Evolutionary conservation across 768 basidiomycete genomes (phyloP).

Genomic region (Cubamyces sp.): DNA sequence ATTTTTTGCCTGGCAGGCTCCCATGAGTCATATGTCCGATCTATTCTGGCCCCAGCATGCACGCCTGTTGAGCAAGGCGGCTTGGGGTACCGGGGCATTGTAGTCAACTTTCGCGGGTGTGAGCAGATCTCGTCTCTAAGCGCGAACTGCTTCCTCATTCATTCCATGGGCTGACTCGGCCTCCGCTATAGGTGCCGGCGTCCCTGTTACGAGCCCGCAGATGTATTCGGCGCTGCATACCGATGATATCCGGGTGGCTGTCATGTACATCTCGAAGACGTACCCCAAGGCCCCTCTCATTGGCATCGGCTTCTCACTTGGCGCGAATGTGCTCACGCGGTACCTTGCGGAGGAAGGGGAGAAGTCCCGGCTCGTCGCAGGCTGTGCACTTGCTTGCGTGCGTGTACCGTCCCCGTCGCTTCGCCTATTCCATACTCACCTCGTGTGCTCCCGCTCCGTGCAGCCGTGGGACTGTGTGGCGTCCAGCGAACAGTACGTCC

Average conservation of each 20-base stretch:
- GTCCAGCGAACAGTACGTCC: slow-evolving; percentile 36
- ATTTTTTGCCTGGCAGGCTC: slow-evolving; percentile 55
- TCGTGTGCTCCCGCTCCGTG: slow-evolving; percentile 10
- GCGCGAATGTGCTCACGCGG: slow-evolving; percentile 87
- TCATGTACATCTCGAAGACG: slow-evolving; percentile 70
- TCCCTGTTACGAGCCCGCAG: slow-evolving; percentile 80
- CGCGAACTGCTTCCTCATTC: slow-evolving; percentile 7
- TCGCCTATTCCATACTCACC: slow-evolving; percentile 12
- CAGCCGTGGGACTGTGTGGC: slow-evolving; percentile 55
- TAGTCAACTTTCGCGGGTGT: slow-evolving; percentile 95
- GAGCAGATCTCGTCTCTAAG: slow-evolving; percentile 32
- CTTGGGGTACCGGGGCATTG: slow-evolving; percentile 86
- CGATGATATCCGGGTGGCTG: slow-evolving; percentile 82
- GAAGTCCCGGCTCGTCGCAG: slow-evolving; percentile 61
- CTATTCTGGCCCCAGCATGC: slow-evolving; percentile 76
- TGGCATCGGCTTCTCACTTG: slow-evolving; percentile 92
- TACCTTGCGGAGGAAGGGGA: slow-evolving; percentile 87
- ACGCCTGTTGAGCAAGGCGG: slow-evolving; percentile 77
- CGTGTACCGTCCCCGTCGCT: slow-evolving; percentile 37
- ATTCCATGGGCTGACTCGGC: not conserved
- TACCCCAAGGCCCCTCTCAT: slow-evolving; percentile 84
- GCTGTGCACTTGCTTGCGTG: slow-evolving; percentile 76
- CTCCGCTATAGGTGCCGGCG: slow-evolving; percentile 70
- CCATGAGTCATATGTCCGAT: slow-evolving; percentile 88
- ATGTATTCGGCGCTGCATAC: slow-evolving; percentile 90